Evolutionary conservation across 345 rosid genomes (phyloP).

Genomic region (Hypericum perforatum): DNA sequence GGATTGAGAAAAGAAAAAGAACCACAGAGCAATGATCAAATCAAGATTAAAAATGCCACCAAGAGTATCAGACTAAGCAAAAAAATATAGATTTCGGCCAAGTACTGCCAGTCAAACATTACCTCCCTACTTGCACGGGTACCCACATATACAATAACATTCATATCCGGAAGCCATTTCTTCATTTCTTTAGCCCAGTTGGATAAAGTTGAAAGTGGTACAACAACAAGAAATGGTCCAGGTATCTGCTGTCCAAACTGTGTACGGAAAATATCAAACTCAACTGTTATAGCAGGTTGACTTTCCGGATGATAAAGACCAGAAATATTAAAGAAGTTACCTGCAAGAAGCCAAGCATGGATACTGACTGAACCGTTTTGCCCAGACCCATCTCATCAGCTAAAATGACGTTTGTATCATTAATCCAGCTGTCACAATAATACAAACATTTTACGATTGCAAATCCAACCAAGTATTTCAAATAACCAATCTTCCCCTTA

Average conservation of each 20-base stretch:
- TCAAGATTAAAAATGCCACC: not conserved
- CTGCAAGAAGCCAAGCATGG: conserved; percentile 99
- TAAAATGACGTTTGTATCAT: conserved; percentile 98
- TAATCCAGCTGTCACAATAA: conserved; percentile 70
- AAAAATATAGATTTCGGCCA: not conserved
- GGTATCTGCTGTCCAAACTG: conserved; percentile 94
- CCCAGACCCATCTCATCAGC: conserved; percentile 99
- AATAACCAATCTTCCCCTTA: not conserved
- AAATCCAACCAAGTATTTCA: conserved; percentile 1
- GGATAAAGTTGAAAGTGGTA: conserved; percentile 91
- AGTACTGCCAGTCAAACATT: conserved; percentile 8
- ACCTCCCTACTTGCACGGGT: conserved; percentile 99
- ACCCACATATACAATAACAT: conserved; percentile 91
- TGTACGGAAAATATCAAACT: conserved; percentile 7
- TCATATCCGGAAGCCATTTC: conserved; percentile 95
- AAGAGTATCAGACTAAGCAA: not conserved
- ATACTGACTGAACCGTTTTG: conserved; percentile 98
- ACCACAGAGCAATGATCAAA: not conserved
- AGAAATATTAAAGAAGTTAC: conserved; percentile 21
- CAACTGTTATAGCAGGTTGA: not conserved
- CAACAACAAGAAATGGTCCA: conserved; percentile 98
- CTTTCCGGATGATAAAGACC: not conserved
- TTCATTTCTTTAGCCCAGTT: conserved; percentile 99
- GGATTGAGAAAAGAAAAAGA: not conserved
- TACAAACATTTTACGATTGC: conserved; percentile 11